Percentiles rank a stretch among this genome's conserved stretches.
These are phyloP conservation scores for Leccinum imitatum DNA, from an alignment of 768 basidiomycete genomes.

Conservation along the genomic window DNA sequence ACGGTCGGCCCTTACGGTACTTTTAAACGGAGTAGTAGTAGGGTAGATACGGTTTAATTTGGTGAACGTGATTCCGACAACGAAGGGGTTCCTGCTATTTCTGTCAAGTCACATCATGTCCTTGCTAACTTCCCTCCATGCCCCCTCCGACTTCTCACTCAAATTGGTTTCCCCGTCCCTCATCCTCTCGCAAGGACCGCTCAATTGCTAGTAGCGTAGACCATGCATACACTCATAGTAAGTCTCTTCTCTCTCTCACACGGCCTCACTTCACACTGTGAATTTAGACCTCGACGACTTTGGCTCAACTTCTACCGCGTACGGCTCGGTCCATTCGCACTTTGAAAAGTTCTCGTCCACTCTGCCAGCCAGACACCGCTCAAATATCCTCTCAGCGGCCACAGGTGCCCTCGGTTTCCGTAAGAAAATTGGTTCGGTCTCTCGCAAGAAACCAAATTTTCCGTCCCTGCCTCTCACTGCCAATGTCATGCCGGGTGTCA, in stretches of 20 bases:
- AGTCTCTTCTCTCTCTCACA: not conserved
- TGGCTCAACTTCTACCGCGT: constrained; percentile 16
- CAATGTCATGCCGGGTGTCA: constrained; percentile 62
- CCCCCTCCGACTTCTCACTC: not conserved
- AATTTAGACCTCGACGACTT: constrained; percentile 20
- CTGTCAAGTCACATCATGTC: constrained; percentile 4
- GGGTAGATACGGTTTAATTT: constrained; percentile 12
- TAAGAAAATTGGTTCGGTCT: constrained; percentile 40
- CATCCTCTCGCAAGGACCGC: not conserved
- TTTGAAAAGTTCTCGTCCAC: constrained; percentile 6
- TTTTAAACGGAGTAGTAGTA: constrained; percentile 35
- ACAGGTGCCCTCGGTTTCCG: constrained; percentile 49
- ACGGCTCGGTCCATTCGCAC: constrained; percentile 11
- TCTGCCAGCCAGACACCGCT: constrained; percentile 36
- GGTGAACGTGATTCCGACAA: not conserved
- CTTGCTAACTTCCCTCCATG: constrained; percentile 12
- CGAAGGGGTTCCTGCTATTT: constrained; percentile 17
- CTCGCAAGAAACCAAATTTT: constrained; percentile 39
- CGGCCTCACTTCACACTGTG: not conserved
- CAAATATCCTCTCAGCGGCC: constrained; percentile 52
- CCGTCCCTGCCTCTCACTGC: constrained; percentile 30
- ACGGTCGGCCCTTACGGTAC: constrained; percentile 45
- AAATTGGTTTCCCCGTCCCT: constrained; percentile 21
- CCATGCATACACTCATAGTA: not conserved
- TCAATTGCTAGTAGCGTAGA: too few species aligned